phyloP scores from a whole-genome alignment of 1,139 yeast species.

The Geotrichum europaeum region DNA sequence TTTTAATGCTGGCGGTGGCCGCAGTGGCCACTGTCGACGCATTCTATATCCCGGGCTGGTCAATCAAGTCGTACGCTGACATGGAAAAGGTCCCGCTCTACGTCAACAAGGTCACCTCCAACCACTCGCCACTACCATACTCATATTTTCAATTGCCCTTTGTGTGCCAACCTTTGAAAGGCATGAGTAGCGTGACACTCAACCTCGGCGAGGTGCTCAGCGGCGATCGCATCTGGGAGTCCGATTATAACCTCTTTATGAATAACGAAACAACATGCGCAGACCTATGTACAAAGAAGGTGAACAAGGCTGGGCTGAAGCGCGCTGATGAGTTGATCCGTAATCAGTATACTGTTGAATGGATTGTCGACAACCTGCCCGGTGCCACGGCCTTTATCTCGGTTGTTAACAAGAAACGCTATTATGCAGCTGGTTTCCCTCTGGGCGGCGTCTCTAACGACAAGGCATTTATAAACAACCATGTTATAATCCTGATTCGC shows the following conservation, averaged over 20 bases:
- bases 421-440: slow-evolving; percentile 84
- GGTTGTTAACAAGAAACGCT: slow-evolving; percentile 52
- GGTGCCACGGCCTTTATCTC: slow-evolving; percentile 83
- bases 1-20: slow-evolving; percentile 9
- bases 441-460: slow-evolving; percentile 62
- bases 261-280: slow-evolving; percentile 60
- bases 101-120: slow-evolving; percentile 76
- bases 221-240: slow-evolving; percentile 76
- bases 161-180: slow-evolving; percentile 63
- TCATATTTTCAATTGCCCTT: slow-evolving; percentile 74
- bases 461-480: slow-evolving; percentile 62
- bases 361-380: slow-evolving; percentile 81
- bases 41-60: slow-evolving; percentile 27
- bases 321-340: slow-evolving; percentile 58
- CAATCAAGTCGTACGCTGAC: slow-evolving; percentile 31
- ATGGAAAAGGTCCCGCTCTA: slow-evolving; percentile 65
- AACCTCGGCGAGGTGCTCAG: slow-evolving; percentile 71
- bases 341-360: slow-evolving; percentile 71
- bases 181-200: slow-evolving; percentile 54
- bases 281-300: slow-evolving; percentile 58
- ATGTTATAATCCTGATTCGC: slow-evolving; percentile 72
- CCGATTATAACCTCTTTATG: slow-evolving; percentile 59
- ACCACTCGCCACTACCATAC: slow-evolving; percentile 68
- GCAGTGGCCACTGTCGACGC: slow-evolving; percentile 15
- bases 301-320: slow-evolving; percentile 45